A percentile compares a stretch with the other conserved stretches of the same genome.
Conservation (phyloP, 2,329 filamentous ascomycete species). For the Onygenales sp. region DNA sequence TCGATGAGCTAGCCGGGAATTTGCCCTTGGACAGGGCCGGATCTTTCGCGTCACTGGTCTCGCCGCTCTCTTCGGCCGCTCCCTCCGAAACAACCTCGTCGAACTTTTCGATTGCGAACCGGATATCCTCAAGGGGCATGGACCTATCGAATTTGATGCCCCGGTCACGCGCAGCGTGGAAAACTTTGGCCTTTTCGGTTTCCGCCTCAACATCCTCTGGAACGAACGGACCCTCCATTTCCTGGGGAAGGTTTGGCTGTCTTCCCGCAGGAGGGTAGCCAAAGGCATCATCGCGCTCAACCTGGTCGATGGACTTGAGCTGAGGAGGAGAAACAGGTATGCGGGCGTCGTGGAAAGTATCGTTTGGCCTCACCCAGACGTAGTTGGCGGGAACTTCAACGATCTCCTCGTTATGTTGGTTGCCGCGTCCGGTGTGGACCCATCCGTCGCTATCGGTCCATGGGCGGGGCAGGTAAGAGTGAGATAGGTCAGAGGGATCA, state of each 20-base stretch:
- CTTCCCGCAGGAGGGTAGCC: slow-evolving; percentile 23
- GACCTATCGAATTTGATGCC: slow-evolving; percentile 14
- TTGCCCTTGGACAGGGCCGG: not conserved
- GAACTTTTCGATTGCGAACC: slow-evolving; percentile 10
- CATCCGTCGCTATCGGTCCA: slow-evolving; percentile 23
- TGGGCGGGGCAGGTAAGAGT: slow-evolving; percentile 11
- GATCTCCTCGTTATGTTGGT: slow-evolving; percentile 21
- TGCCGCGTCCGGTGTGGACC: slow-evolving; percentile 21
- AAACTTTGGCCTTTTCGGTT: slow-evolving; percentile 14
- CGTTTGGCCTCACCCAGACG: slow-evolving; percentile 17
- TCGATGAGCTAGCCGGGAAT: not conserved
- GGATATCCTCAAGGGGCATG: slow-evolving; percentile 13
- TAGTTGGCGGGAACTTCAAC: slow-evolving; percentile 16
- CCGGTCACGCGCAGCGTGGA: slow-evolving; percentile 14
- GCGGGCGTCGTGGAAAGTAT: slow-evolving; percentile 18
- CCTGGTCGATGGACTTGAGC: slow-evolving; percentile 19
- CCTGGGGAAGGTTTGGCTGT: slow-evolving; percentile 20
- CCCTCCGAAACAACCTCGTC: slow-evolving; percentile 5
- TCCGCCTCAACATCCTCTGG: slow-evolving; percentile 19
- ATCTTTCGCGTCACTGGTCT: not conserved
- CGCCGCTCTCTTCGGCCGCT: slow-evolving; percentile 3
- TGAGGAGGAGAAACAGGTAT: slow-evolving; percentile 19
- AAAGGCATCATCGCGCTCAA: slow-evolving; percentile 21
- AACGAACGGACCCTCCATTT: slow-evolving; percentile 8
- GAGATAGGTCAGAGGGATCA: not conserved